phyloP scores from a whole-genome alignment of 139 green algal species.

The Micromonas pusilla region DNA sequence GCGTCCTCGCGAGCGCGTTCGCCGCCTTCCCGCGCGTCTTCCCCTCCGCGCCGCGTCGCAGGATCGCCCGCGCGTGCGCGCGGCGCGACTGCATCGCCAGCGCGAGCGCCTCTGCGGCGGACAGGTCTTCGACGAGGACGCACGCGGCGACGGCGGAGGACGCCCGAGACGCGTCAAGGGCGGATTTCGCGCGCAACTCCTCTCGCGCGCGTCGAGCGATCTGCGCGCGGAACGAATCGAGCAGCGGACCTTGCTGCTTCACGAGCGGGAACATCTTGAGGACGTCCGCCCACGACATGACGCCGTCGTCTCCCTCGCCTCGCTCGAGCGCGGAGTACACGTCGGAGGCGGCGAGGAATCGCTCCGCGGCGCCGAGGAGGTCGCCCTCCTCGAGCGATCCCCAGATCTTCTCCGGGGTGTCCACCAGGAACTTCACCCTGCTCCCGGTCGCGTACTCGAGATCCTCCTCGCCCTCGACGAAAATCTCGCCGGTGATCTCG shows the following conservation, averaged over 20 bases:
- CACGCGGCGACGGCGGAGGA: background rate
- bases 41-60: background rate
- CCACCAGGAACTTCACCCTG: conserved; percentile 88
- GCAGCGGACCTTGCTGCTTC: conserved; percentile 74
- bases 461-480: background rate
- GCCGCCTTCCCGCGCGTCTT: background rate
- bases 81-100: conserved; percentile 11
- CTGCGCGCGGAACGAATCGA: conserved; percentile 76
- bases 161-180: background rate
- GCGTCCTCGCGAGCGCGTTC: background rate
- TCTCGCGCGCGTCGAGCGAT: conserved; percentile 43
- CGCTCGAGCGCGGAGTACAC: conserved; percentile 44
- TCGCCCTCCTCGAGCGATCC: conserved; percentile 72
- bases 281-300: conserved; percentile 10
- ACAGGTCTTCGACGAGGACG: conserved; percentile 5
- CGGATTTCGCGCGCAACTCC: background rate
- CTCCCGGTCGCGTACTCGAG: conserved; percentile 52
- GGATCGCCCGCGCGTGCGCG: conserved; percentile 3
- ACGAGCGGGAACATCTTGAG: conserved; percentile 77
- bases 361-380: conserved; percentile 67
- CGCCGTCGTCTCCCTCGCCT: background rate
- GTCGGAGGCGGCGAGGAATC: conserved; percentile 62
- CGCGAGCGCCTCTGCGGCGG: background rate
- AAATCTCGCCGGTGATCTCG: background rate
- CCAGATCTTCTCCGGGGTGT: conserved; percentile 95